Evolutionary conservation across 192 early-diverging fungal genomes (phyloP).

Genomic region (Entomortierella chlamydospora): DNA sequence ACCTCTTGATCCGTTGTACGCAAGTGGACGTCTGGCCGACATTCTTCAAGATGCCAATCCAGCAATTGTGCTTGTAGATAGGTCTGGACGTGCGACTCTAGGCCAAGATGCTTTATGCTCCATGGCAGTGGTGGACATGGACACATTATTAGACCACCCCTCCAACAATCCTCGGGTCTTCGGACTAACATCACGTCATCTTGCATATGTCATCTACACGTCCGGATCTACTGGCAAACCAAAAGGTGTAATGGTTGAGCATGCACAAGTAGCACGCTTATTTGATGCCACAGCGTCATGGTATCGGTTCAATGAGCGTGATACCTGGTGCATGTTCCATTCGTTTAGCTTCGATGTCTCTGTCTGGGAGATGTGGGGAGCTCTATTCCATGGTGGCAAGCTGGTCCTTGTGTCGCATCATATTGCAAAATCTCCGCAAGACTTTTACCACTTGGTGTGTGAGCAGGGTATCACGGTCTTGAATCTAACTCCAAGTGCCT

Average conservation of each 20-base stretch:
- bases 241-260: background rate
- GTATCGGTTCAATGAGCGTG: background rate
- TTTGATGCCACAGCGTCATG: background rate
- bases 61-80: conserved; percentile 1
- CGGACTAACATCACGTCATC: background rate
- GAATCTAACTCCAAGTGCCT: background rate
- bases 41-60: conserved; percentile 28
- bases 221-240: conserved; percentile 18
- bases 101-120: background rate
- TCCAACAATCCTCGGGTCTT: background rate
- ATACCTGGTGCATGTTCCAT: background rate
- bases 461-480: too few relatives aligned
- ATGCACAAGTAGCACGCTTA: background rate
- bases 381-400: too few relatives aligned
- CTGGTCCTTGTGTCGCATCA: too few relatives aligned
- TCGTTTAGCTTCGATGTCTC: background rate
- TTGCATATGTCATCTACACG: conserved; percentile 37
- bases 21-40: conserved; percentile 31
- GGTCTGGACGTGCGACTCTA: background rate
- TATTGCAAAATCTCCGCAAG: too few relatives aligned
- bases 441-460: too few relatives aligned
- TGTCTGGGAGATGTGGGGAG: too few relatives aligned
- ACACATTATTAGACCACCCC: background rate
- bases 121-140: conserved; percentile 8
- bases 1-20: conserved; percentile 43